Evolutionary conservation across 306 rosid genomes (phyloP).

Genomic region (Styphnolobium japonicum): DNA sequence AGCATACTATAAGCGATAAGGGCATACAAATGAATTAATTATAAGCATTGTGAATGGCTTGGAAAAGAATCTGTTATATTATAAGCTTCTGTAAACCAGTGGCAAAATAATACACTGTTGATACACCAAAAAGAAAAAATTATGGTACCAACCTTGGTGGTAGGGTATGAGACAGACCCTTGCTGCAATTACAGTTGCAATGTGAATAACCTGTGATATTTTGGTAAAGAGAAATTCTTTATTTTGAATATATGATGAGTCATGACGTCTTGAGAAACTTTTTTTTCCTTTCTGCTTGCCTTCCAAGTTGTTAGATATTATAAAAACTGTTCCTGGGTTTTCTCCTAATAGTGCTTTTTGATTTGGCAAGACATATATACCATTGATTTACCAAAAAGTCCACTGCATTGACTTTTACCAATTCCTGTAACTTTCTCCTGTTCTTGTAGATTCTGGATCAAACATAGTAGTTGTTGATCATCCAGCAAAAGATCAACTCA

Average conservation of each 20-base stretch:
- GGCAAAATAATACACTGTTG: neutral
- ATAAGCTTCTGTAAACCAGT: neutral
- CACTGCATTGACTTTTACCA: neutral
- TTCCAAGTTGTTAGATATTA: no score
- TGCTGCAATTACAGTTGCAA: neutral
- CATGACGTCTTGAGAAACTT: neutral
- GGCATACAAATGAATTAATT: neutral
- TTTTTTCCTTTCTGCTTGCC: neutral
- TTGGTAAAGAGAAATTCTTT: neutral
- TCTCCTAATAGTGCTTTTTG: no score
- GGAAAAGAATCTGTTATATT: neutral
- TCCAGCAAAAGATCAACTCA: neutral
- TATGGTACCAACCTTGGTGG: neutral
- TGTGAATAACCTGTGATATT: neutral
- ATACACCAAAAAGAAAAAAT: neutral
- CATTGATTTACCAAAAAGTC: no score
- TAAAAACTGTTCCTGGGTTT: no score
- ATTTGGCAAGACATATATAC: no score
- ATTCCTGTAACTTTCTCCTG: neutral
- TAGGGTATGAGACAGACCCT: neutral
- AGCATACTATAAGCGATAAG: neutral
- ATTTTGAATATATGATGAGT: neutral
- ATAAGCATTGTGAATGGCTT: neutral
- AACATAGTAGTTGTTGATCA: neutral
- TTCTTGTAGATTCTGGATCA: slow-evolving; percentile 7